Percentiles rank a stretch among this genome's conserved stretches.
Conservation (phyloP, 805 yeast species). For the Yamadazyma insecticola region DNA sequence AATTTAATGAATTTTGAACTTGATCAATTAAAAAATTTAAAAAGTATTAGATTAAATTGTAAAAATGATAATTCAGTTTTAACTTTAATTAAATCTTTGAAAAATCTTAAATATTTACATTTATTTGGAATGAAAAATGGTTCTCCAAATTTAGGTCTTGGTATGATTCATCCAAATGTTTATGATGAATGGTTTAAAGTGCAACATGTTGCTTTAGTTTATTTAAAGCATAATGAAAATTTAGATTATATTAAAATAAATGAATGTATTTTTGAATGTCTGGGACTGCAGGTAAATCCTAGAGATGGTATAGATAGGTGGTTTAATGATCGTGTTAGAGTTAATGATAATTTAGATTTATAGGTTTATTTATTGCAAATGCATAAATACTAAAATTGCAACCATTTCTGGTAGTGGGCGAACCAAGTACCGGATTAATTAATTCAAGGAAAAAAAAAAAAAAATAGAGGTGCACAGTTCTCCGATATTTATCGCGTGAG, state of each 20-base stretch:
- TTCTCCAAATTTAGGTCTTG: constrained; percentile 50
- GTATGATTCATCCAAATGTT: constrained; percentile 48
- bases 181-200: constrained; percentile 56
- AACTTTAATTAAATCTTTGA: constrained; percentile 19
- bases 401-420: too few relatives aligned
- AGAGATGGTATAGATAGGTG: constrained; percentile 44
- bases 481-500: too few relatives aligned
- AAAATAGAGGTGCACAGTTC: too few relatives aligned
- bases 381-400: too few relatives aligned
- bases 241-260: constrained; percentile 46
- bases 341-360: too few relatives aligned
- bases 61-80: constrained; percentile 14
- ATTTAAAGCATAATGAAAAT: constrained; percentile 20
- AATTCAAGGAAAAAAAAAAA: too few relatives aligned
- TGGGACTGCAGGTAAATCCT: constrained; percentile 22
- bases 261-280: constrained; percentile 43
- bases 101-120: constrained; percentile 31
- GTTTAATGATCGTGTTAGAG: constrained; percentile 38
- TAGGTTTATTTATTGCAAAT: too few relatives aligned
- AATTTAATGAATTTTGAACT: constrained; percentile 5
- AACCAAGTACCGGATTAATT: too few relatives aligned
- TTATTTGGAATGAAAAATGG: constrained; percentile 49
- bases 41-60: constrained; percentile 38
- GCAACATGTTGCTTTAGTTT: constrained; percentile 46
- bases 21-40: constrained; percentile 14